Base-by-base conservation (phyloP, 108 stramenopile species). In the Hondaea fermentalgiana region DNA sequence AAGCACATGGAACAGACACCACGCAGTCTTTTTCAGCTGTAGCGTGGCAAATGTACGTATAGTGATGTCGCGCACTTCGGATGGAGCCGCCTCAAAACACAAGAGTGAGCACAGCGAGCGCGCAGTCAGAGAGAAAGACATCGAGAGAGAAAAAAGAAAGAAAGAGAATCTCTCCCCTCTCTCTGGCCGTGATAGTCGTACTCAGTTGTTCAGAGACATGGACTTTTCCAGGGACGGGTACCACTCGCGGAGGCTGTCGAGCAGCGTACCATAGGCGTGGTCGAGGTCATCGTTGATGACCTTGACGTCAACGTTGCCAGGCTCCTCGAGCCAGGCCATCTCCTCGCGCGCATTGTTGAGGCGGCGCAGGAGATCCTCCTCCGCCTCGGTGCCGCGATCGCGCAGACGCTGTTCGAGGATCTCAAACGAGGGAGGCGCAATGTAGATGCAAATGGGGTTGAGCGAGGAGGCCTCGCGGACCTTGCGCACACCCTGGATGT, bases 351-450 rank as follows among this genome's bases (percentile, higher is more conserved):
- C 96, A 90, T 97, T 97, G 5, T 87, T 93, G 76, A 99, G 90
- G 44, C 98, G 92, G 72, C 90, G 93, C 59, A 90, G 88, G 51
- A 98, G 93, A 4, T 93, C 88, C 8, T 97, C 97, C 72, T 98
- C 97, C 4, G 91, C 95, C 90, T 98, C 98, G 29, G 97, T 98
- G 19, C 96, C 96, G 10, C 97, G 95, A 59, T 93, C 96, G 53
- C 97, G 93, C 44, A 99, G 89, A 5, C 98, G 92, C 23, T 90
- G 88, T 90, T 97, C 97, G 58, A 99, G 91, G 47, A 88, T 93
- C 51, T 96, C 97, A 93, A 97, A 91, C 21, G 96, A 96, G 0
- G 98, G 98, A 6, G 98, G 97, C 21, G 95, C 92, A 76, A 99
- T 95, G 90, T 98, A 99, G 16, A 98, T 87, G 90, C 93, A 98